A percentile compares a stretch with the other conserved stretches of the same genome.
phyloP scores from a whole-genome alignment of 2,329 filamentous ascomycete species.

The Byssoonygena ceratinophila region DNA sequence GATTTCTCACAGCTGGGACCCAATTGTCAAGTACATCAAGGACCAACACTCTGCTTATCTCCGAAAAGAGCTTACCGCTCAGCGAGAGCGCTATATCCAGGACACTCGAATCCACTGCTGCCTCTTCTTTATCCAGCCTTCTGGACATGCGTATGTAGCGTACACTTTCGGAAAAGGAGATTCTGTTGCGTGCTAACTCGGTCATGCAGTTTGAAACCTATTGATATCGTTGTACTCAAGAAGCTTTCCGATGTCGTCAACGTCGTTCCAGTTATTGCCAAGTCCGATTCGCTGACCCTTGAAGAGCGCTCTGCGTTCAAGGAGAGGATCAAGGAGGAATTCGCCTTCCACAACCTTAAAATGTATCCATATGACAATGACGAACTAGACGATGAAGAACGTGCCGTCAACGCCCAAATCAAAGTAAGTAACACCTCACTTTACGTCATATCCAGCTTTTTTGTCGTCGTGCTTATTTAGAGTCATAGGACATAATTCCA shows the following conservation, averaged over 20 bases:
- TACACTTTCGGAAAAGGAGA: neutral
- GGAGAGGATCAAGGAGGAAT: slow-evolving; percentile 99
- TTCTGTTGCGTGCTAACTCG: slow-evolving; percentile 5
- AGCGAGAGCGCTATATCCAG: slow-evolving; percentile 98
- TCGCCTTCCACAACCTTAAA: slow-evolving; percentile 98
- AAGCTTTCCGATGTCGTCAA: slow-evolving; percentile 99
- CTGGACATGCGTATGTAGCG: slow-evolving; percentile 63
- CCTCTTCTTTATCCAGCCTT: slow-evolving; percentile 98
- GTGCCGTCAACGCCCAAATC: slow-evolving; percentile 84
- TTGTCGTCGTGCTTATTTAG: neutral
- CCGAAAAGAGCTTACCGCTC: slow-evolving; percentile 96
- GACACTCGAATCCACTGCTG: slow-evolving; percentile 99
- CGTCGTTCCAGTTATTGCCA: slow-evolving; percentile 96
- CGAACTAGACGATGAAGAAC: slow-evolving; percentile 95
- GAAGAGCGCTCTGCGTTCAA: slow-evolving; percentile 96
- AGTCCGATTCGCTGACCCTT: slow-evolving; percentile 89
- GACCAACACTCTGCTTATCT: slow-evolving; percentile 99
- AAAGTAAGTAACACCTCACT: slow-evolving; percentile 53
- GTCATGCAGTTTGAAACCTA: slow-evolving; percentile 64
- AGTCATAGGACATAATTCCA: slow-evolving; percentile 68
- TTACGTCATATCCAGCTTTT: neutral
- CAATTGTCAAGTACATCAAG: slow-evolving; percentile 99
- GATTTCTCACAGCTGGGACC: slow-evolving; percentile 63
- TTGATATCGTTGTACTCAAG: slow-evolving; percentile 98
- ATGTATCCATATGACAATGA: slow-evolving; percentile 99